phyloP scores from a whole-genome alignment of 768 basidiomycete species.

The Amanita rimosa region DNA sequence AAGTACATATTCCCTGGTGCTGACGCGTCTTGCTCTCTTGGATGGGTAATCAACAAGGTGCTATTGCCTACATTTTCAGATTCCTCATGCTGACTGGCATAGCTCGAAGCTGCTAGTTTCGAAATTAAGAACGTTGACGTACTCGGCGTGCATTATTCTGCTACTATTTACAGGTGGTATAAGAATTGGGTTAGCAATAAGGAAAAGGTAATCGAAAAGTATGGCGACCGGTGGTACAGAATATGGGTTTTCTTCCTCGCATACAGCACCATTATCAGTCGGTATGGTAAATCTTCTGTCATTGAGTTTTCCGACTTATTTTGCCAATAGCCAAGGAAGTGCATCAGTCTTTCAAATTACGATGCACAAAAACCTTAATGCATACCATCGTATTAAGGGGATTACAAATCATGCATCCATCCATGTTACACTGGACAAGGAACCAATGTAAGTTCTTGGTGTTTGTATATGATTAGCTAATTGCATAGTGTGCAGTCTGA shows the following conservation, averaged over 20 bases:
- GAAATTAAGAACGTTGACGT: conserved; percentile 97
- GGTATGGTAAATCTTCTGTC: conserved; percentile 28
- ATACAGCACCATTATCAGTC: conserved; percentile 73
- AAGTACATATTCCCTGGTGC: conserved; percentile 99
- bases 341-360: conserved; percentile 96
- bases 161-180: conserved; percentile 88
- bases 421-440: conserved; percentile 47
- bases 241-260: conserved; percentile 98
- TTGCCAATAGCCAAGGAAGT: conserved; percentile 58
- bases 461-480: background rate
- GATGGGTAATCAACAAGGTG: conserved; percentile 77
- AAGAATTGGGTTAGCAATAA: conserved; percentile 94
- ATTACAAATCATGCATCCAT: conserved; percentile 75
- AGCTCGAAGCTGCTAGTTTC: conserved; percentile 87
- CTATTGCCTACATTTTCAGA: background rate
- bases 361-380: conserved; percentile 96
- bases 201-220: conserved; percentile 79
- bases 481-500: background rate
- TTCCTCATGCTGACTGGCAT: conserved; percentile 8
- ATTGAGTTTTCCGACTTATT: conserved; percentile 3
- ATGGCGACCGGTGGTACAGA: conserved; percentile 91
- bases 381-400: conserved; percentile 84
- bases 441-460: conserved; percentile 31
- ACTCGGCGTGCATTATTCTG: conserved; percentile 94
- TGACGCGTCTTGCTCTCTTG: conserved; percentile 90